Evolutionary conservation across 306 rosid species (phyloP).

Genomic region (Cyamopsis tetragonoloba): DNA sequence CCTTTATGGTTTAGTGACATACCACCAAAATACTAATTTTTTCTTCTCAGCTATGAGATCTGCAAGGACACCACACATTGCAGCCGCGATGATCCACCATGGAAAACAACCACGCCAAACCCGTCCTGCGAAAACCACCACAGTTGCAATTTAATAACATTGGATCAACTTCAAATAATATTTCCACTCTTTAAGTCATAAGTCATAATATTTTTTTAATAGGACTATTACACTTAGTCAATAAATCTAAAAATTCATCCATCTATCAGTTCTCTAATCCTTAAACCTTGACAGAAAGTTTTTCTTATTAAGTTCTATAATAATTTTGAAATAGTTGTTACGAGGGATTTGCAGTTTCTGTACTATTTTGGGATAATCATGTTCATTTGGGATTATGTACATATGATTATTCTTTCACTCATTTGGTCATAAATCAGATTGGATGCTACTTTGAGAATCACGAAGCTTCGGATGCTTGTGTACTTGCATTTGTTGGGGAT

Average conservation of each 20-base stretch:
- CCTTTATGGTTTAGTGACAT: no score
- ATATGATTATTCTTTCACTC: not conserved
- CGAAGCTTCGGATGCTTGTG: not conserved
- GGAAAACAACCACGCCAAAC: no score
- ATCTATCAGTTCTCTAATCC: not conserved
- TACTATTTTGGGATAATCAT: not conserved
- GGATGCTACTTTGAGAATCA: not conserved
- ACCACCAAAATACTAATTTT: no score
- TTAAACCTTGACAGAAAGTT: not conserved
- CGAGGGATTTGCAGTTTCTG: not conserved
- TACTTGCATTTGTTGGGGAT: slow-evolving; percentile 9
- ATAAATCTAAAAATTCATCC: not conserved
- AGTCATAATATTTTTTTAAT: not conserved
- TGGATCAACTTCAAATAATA: not conserved
- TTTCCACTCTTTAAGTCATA: not conserved
- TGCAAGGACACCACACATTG: no score
- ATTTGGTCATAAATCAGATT: not conserved
- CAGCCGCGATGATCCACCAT: no score
- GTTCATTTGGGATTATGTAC: not conserved
- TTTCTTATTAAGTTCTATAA: not conserved
- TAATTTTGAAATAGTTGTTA: not conserved
- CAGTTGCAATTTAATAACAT: no score
- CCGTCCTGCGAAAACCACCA: no score
- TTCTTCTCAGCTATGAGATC: no score
- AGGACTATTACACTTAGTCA: not conserved